Evolutionary conservation across 2,329 filamentous ascomycete species (phyloP), one percentile per base, ranked within the genome.

Genomic region (Diaporthe citrichinensis): DNA sequence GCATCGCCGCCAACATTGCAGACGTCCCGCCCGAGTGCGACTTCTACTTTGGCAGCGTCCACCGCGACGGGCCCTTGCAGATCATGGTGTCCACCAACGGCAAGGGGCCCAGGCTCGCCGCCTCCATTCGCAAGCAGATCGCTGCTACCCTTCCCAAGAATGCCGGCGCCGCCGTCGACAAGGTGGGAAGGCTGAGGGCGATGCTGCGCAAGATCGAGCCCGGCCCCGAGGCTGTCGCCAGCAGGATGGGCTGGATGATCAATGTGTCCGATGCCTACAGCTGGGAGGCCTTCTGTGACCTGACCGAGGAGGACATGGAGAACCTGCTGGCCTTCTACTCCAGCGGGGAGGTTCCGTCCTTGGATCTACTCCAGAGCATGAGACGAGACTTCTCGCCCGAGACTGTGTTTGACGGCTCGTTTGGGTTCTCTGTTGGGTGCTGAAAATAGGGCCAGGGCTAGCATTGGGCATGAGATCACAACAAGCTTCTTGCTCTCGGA

Each of bases 61-160:
- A 99, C 85, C 93, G 97, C 69, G 97, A 99, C 83, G 97, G 97
- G 0, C 97, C 97, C 8, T 85, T 99, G 76, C 97, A 99, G 87
- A 93, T 99, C 81, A 99, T 99, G 97, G 96, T 99, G 80, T 97
- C 94, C 86, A 99, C 97, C 49, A 99, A 98, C 83, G 97, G 97
- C 71, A 98, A 98, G 83, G 97, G 97, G 0, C 97, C 97, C 0
- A 93, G 96, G 82, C 86, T 99, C 78, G 97, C 97, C 14, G 96
- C 95, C 79, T 92, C 96, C 65, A 94, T 99, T 69, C 88, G 96
- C 72, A 90, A 93, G 82, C 92, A 94, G 82, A 98, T 99, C 78
- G 96, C 95, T 25, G 89, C 87, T 28, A 89, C 88, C 67, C 86
- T 99, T 74, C 97, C 97, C 1, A 86, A 87, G 25, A 95, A 97